phyloP scores from a whole-genome alignment of 2,329 filamentous ascomycete genomes.

The Leptographium procerum region DNA sequence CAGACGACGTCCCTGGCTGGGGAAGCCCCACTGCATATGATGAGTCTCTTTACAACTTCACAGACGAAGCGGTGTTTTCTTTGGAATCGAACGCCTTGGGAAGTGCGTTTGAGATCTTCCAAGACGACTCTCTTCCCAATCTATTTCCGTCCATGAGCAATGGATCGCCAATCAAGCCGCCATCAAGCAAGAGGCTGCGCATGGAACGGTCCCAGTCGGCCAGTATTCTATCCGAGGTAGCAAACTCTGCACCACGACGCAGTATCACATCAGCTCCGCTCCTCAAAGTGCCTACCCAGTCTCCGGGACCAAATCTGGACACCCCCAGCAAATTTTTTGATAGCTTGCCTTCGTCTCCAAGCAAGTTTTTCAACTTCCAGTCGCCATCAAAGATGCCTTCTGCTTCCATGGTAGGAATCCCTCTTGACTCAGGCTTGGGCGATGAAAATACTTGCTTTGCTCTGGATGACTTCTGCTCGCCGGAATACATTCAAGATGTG shows the following conservation, averaged over 20 bases:
- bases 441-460: constrained; percentile 31
- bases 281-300: constrained; percentile 34
- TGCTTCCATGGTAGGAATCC: background rate
- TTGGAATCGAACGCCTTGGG: constrained; percentile 39
- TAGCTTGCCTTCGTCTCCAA: constrained; percentile 43
- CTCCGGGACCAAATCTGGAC: constrained; percentile 27
- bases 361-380: constrained; percentile 33
- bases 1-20: constrained; percentile 28
- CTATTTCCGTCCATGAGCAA: constrained; percentile 36
- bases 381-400: constrained; percentile 24
- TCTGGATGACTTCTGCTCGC: constrained; percentile 40
- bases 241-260: constrained; percentile 40
- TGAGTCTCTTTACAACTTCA: constrained; percentile 38
- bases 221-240: constrained; percentile 50
- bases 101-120: constrained; percentile 44
- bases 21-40: constrained; percentile 61
- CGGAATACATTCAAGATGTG: constrained; percentile 47
- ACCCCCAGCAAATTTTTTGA: constrained; percentile 49
- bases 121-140: constrained; percentile 28
- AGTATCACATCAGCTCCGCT: constrained; percentile 38
- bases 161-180: constrained; percentile 55
- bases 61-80: constrained; percentile 33
- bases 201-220: constrained; percentile 53
- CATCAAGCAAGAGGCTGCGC: constrained; percentile 45
- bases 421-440: constrained; percentile 17